phyloP scores from a whole-genome alignment of 768 basidiomycete genomes.

The Nevesoporus exiguus region DNA sequence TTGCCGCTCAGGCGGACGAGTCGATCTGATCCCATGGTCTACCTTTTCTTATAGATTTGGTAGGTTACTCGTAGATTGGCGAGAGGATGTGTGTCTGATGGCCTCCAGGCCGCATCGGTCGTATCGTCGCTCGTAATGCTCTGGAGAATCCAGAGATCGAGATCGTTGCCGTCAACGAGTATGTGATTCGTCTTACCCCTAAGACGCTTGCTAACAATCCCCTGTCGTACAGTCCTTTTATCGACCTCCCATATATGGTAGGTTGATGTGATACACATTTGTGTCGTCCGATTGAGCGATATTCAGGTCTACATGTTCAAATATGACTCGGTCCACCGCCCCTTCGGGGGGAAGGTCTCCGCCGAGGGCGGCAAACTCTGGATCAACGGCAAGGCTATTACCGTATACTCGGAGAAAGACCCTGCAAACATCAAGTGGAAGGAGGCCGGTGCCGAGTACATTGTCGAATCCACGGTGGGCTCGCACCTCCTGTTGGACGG shows the following conservation, averaged over 20 bases:
- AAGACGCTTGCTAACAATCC: conserved; percentile 3
- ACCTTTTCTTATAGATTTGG: conserved; percentile 56
- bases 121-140: conserved; percentile 96
- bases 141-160: conserved; percentile 69
- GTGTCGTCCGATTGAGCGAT: conserved; percentile 1
- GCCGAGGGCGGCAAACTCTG: conserved; percentile 85
- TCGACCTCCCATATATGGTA: conserved; percentile 95
- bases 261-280: conserved; percentile 12
- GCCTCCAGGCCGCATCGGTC: conserved; percentile 89
- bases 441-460: conserved; percentile 78
- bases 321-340: conserved; percentile 90
- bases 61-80: conserved; percentile 36
- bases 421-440: conserved; percentile 85
- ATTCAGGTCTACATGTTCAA: conserved; percentile 96
- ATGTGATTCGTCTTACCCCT: conserved; percentile 29
- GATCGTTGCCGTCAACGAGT: conserved; percentile 97
- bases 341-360: conserved; percentile 83
- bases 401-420: conserved; percentile 82
- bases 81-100: conserved; percentile 5
- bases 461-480: conserved; percentile 91
- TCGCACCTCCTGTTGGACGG: not conserved
- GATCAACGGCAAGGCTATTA: conserved; percentile 76
- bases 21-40: conserved; percentile 12
- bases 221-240: conserved; percentile 74
- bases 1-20: conserved; percentile 1